A percentile compares a stretch with the other conserved stretches of the same genome.
phyloP scores from a whole-genome alignment of 306 rosid genomes.

The Trichosanthes cucumerina region DNA sequence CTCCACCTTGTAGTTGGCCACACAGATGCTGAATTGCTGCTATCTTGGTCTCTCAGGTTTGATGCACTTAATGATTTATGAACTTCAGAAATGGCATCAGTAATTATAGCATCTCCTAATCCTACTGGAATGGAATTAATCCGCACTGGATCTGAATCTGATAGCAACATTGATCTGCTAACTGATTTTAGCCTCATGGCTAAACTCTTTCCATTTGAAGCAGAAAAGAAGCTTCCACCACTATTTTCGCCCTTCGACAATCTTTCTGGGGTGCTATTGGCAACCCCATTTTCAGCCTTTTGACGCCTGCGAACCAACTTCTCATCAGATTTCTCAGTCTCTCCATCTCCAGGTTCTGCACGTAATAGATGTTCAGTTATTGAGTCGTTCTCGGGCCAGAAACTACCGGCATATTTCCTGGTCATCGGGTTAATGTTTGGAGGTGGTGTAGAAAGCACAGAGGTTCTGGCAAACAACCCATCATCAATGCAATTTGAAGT shows the following conservation, averaged over 20 bases:
- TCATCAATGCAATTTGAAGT: constrained; percentile 31
- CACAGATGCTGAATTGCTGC: constrained; percentile 25
- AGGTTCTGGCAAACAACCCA: constrained; percentile 34
- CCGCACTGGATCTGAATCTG: constrained; percentile 53
- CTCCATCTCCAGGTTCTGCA: constrained; percentile 39
- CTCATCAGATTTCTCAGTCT: constrained; percentile 51
- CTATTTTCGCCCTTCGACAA: constrained; percentile 39
- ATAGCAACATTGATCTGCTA: constrained; percentile 30
- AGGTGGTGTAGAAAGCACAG: constrained; percentile 24
- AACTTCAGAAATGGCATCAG: constrained; percentile 35
- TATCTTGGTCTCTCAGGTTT: constrained; percentile 65
- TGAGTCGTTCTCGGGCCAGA: constrained; percentile 37
- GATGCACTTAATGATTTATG: constrained; percentile 60
- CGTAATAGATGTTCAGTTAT: constrained; percentile 19
- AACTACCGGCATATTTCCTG: constrained; percentile 29
- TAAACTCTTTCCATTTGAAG: constrained; percentile 50
- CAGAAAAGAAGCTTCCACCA: constrained; percentile 41
- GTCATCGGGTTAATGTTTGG: constrained; percentile 25
- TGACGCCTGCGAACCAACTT: constrained; percentile 73
- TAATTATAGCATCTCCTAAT: constrained; percentile 55
- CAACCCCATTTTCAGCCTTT: constrained; percentile 36
- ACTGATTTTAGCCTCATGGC: constrained; percentile 64
- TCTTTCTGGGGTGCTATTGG: constrained; percentile 35
- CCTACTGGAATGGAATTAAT: constrained; percentile 53
- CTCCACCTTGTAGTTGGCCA: constrained; percentile 64